Evolutionary conservation across 1,139 yeast species (phyloP).

Genomic region (Sugiyamaella grinbergsii): DNA sequence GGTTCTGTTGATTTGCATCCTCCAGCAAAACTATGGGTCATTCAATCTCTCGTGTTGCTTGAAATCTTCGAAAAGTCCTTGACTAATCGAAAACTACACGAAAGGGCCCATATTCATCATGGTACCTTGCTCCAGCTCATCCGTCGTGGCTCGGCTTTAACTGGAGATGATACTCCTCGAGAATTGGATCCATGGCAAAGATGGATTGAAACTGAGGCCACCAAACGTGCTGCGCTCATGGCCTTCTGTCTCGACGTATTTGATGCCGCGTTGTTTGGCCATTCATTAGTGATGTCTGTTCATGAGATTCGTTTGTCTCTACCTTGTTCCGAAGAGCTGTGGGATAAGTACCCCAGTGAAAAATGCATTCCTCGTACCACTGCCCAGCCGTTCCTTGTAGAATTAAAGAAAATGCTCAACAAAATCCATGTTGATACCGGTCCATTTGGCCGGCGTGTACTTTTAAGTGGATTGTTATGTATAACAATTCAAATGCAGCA

Average conservation of each 20-base stretch:
- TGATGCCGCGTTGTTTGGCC: conserved; percentile 81
- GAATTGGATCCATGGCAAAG: conserved; percentile 47
- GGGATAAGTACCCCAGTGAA: conserved; percentile 55
- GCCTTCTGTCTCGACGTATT: conserved; percentile 78
- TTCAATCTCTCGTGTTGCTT: conserved; percentile 62
- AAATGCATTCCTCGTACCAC: conserved; percentile 32
- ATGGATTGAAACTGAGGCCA: conserved; percentile 78
- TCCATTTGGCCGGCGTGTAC: conserved; percentile 62
- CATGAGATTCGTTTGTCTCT: conserved; percentile 70
- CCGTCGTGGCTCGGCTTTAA: conserved; percentile 67
- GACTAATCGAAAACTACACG: conserved; percentile 55
- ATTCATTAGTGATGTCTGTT: conserved; percentile 65
- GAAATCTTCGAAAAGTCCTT: conserved; percentile 71
- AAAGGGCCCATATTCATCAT: conserved; percentile 74
- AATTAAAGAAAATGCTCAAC: conserved; percentile 58
- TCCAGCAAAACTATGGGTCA: conserved; percentile 60
- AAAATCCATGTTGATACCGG: conserved; percentile 53
- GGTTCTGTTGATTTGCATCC: conserved; percentile 61
- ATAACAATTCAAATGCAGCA: conserved; percentile 76
- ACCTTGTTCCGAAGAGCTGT: conserved; percentile 77
- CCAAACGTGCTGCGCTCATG: conserved; percentile 76
- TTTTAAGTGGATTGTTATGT: conserved; percentile 70
- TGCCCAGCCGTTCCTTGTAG: conserved; percentile 51
- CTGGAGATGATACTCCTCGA: conserved; percentile 33
- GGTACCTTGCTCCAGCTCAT: conserved; percentile 74